Percentiles rank a stretch among this genome's conserved stretches.
Evolutionary conservation across 805 yeast genomes (phyloP).

Genomic region (Yamadazyma tumulicola): DNA sequence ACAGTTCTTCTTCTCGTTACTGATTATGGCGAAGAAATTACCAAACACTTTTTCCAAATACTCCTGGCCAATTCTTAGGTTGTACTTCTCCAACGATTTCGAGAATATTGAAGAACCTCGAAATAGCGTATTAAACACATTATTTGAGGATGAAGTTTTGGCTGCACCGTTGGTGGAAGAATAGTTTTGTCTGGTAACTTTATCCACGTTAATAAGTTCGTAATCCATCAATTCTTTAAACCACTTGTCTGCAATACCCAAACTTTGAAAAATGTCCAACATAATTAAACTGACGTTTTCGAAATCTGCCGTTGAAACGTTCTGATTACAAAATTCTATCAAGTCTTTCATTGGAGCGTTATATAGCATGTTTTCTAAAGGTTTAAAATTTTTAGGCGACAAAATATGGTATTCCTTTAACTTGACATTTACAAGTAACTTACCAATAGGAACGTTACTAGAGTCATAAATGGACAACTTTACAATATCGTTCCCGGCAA

Average conservation of each 20-base stretch:
- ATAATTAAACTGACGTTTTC: conserved; percentile 57
- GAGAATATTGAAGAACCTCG: conserved; percentile 84
- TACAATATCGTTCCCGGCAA: conserved; percentile 30
- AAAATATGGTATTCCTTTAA: conserved; percentile 55
- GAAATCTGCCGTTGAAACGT: conserved; percentile 40
- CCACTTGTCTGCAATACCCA: conserved; percentile 70
- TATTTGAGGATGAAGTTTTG: conserved; percentile 21
- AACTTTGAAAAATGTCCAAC: conserved; percentile 70
- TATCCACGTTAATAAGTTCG: conserved; percentile 55
- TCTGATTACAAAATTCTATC: conserved; percentile 43
- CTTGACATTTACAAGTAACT: conserved; percentile 48
- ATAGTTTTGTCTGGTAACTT: conserved; percentile 41
- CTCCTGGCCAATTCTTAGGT: conserved; percentile 73
- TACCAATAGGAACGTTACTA: conserved; percentile 50
- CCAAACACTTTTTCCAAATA: conserved; percentile 74
- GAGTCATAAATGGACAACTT: conserved; percentile 45
- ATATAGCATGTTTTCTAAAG: conserved; percentile 58
- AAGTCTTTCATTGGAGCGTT: conserved; percentile 52
- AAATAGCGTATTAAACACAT: conserved; percentile 47
- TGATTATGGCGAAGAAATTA: conserved; percentile 54
- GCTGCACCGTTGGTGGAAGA: not conserved
- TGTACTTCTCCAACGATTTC: conserved; percentile 74
- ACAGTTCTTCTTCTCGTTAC: conserved; percentile 50
- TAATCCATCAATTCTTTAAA: conserved; percentile 62
- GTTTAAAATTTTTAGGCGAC: conserved; percentile 55